These are phyloP conservation scores for Aspergillus hiratsukae DNA, from an alignment of 2,329 filamentous ascomycete genomes.

Conservation along the genomic window DNA sequence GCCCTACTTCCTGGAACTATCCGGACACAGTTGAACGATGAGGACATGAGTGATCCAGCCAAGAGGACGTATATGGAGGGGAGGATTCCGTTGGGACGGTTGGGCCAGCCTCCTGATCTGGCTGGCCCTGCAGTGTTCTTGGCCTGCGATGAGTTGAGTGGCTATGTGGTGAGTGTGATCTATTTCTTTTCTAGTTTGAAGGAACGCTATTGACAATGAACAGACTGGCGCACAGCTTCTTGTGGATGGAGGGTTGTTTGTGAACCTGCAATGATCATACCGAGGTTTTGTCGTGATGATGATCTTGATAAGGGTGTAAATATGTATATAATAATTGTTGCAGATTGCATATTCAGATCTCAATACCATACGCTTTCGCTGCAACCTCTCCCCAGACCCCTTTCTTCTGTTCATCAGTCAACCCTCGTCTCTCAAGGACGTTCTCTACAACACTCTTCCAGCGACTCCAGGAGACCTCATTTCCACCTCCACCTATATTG, in stretches of 20 bases:
- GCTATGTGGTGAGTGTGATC: conserved; percentile 57
- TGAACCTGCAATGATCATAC: conserved; percentile 66
- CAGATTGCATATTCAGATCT: conserved; percentile 10
- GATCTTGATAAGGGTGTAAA: neutral
- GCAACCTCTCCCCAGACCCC: conserved; percentile 72
- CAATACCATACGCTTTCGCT: conserved; percentile 59
- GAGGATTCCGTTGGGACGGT: conserved; percentile 71
- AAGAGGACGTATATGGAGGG: conserved; percentile 78
- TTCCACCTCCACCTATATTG: conserved; percentile 59
- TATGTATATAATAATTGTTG: neutral
- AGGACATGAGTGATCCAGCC: conserved; percentile 66
- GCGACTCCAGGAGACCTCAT: conserved; percentile 63
- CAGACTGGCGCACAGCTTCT: conserved; percentile 73
- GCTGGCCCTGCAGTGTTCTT: conserved; percentile 82
- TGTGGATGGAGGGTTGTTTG: conserved; percentile 85
- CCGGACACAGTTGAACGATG: conserved; percentile 77
- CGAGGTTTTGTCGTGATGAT: neutral
- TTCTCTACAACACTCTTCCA: conserved; percentile 70
- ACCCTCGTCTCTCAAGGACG: conserved; percentile 50
- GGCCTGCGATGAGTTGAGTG: conserved; percentile 71
- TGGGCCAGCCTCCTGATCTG: conserved; percentile 69
- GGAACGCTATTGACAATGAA: neutral
- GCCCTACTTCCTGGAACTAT: conserved; percentile 80
- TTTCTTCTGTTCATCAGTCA: conserved; percentile 58
- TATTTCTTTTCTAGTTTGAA: neutral